Evolutionary conservation across 1,139 yeast genomes (phyloP), one percentile per base, ranked within the genome.

Genomic region (Candida dubliniensis): DNA sequence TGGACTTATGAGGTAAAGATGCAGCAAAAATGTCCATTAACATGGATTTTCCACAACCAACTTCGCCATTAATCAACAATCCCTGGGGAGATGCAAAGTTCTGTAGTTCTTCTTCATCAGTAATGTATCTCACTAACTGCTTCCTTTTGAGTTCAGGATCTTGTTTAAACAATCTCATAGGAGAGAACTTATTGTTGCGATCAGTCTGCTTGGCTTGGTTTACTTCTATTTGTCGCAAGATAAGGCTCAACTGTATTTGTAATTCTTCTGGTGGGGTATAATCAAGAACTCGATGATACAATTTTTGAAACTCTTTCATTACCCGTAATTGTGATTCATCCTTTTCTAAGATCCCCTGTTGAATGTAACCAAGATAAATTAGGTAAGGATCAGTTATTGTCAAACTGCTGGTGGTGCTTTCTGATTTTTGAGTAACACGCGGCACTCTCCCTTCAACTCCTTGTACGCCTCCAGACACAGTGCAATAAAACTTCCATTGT

Each of bases 31-130:
- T 76, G 53, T 84, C 90, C 81, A 84, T 79, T 40, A 84, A 60
- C 84, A 84, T 79, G 1, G 88, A 81, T 55, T 84, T 84, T 2
- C 91, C 91, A 56, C 87, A 81, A 0, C 90, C 90, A 2, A 84
- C 90, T 49, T 82, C 89, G 2, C 91, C 91, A 56, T 84, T 82
- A 6, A 84, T 62, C 40, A 84, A 57, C 4, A 84, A 61, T 0
- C 91, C 90, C 47, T 77, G 83, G 0, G 90, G 90, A 0, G 85
- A 69, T 1, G 76, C 67, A 48, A 81, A 71, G 45, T 76, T 72
- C n/a, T 63, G 56, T 36, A 83, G 58, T 51, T 82, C 87, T 47
- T 84, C 89, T 53, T 82, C 87, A 55, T 82, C 86, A 1, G 80
- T 73, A 26, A 84, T 59, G n/a, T 71, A 71, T 47, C 61, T 64